Conservation (phyloP, 306 rosid species). For the barrel medic (Medicago truncatula) region MtrunA17r5.0-ANR NC_053046.1:8910501-8911000, state of each 20-base stretch:
- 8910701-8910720: conserved; percentile 76
- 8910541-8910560: conserved; percentile 15
- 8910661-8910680: conserved; percentile 24
- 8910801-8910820: conserved; percentile 90
- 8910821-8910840: conserved; percentile 93
- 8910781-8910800: conserved; percentile 83
- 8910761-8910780: conserved; percentile 87
- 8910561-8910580: neutral
- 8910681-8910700: conserved; percentile 34
- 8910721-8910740: conserved; percentile 81
- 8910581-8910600: conserved; percentile 4
- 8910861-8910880: conserved; percentile 87
- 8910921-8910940: conserved; percentile 83
- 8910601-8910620: conserved; percentile 15
- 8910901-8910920: conserved; percentile 85
- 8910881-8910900: conserved; percentile 80
- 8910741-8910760: conserved; percentile 70
- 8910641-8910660: conserved; percentile 13
- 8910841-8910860: conserved; percentile 87
- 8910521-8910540: conserved; percentile 27
- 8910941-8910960: neutral
- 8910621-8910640: conserved; percentile 3
- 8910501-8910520: neutral
- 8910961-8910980: neutral
- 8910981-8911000: conserved; percentile 1